phyloP scores from a whole-genome alignment of 352 stramenopile genomes.

The Phytopythium chamaehyphon region DNA sequence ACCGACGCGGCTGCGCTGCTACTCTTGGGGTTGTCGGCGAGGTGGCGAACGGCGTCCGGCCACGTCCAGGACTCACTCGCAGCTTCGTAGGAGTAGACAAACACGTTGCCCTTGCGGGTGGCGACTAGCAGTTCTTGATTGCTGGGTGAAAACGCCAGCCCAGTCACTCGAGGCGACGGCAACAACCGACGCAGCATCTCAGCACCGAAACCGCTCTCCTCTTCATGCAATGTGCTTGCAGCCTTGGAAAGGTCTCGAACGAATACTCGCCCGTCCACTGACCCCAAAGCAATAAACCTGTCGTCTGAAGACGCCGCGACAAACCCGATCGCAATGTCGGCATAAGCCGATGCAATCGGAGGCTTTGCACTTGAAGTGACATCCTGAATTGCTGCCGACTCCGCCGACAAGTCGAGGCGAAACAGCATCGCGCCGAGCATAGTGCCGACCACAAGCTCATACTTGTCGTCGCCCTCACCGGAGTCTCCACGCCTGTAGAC shows the following conservation, averaged over 20 bases:
- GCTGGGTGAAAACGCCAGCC: slow-evolving; percentile 37
- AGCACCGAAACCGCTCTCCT: slow-evolving; percentile 15
- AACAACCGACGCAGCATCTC: slow-evolving; percentile 34
- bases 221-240: background rate
- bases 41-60: slow-evolving; percentile 17
- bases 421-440: slow-evolving; percentile 32
- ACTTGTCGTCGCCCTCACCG: background rate
- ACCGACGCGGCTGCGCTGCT: slow-evolving; percentile 18
- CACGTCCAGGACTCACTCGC: slow-evolving; percentile 18
- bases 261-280: slow-evolving; percentile 50
- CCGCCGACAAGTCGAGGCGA: slow-evolving; percentile 10
- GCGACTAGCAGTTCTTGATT: slow-evolving; percentile 28
- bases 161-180: slow-evolving; percentile 45
- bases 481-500: slow-evolving; percentile 4
- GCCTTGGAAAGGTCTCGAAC: slow-evolving; percentile 18
- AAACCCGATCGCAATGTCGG: slow-evolving; percentile 31
- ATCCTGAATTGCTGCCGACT: background rate
- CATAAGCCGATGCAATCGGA: slow-evolving; percentile 14
- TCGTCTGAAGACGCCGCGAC: slow-evolving; percentile 36
- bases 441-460: slow-evolving; percentile 25
- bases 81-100: slow-evolving; percentile 26
- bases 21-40: slow-evolving; percentile 43
- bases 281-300: slow-evolving; percentile 29
- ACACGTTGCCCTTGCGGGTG: slow-evolving; percentile 65
- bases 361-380: background rate